Evolutionary conservation across 257 asterid genomes (phyloP).

Genomic region (Salvia splendens): DNA sequence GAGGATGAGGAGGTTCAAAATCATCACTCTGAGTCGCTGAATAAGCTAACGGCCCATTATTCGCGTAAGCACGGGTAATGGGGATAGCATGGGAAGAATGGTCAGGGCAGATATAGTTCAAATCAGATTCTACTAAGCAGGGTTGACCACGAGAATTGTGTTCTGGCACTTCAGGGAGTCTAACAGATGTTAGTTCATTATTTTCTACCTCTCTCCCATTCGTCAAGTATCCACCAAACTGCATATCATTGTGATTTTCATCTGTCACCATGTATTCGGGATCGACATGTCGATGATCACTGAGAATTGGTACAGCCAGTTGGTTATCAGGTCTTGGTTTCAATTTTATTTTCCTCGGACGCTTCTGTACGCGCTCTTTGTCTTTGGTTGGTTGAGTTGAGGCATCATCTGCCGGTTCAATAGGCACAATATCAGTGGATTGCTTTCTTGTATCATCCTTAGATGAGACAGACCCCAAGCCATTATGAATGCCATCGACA

Average conservation of each 20-base stretch:
- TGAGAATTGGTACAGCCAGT: slow-evolving; percentile 36
- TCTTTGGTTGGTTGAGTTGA: slow-evolving; percentile 36
- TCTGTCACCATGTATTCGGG: slow-evolving; percentile 38
- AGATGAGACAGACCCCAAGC: slow-evolving; percentile 48
- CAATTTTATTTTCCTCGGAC: slow-evolving; percentile 38
- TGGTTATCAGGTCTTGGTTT: slow-evolving; percentile 37
- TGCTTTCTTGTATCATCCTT: slow-evolving; percentile 48
- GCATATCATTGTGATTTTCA: slow-evolving; percentile 31
- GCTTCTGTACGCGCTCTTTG: slow-evolving; percentile 35
- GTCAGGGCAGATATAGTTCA: slow-evolving; percentile 35
- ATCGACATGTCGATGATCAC: slow-evolving; percentile 36
- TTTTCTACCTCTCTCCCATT: slow-evolving; percentile 36
- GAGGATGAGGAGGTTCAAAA: slow-evolving; percentile 38
- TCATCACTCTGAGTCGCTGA: slow-evolving; percentile 38
- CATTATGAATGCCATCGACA: slow-evolving; percentile 17
- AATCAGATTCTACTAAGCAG: slow-evolving; percentile 38
- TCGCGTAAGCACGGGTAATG: slow-evolving; percentile 13
- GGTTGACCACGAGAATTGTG: slow-evolving; percentile 35
- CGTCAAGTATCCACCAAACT: slow-evolving; percentile 32
- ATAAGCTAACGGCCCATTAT: slow-evolving; percentile 31
- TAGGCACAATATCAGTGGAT: slow-evolving; percentile 22
- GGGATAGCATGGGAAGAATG: slow-evolving; percentile 42
- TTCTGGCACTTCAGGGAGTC: slow-evolving; percentile 37
- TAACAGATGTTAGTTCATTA: slow-evolving; percentile 26
- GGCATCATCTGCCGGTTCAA: slow-evolving; percentile 15